Conservation (phyloP, 2,329 filamentous ascomycete species). For the Sarocladium oryzae region DNA sequence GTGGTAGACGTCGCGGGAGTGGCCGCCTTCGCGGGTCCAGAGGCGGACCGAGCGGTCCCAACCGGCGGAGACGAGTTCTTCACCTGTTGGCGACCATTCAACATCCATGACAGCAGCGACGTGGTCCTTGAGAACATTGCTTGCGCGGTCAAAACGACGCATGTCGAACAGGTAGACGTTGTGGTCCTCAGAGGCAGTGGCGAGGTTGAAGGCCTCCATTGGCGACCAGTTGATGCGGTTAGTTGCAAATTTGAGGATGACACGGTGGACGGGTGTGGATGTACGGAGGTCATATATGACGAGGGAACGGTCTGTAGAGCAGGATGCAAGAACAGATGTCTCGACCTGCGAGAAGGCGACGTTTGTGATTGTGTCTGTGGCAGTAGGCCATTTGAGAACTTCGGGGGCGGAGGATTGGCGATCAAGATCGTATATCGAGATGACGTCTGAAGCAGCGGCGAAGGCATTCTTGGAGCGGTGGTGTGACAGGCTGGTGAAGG, state of each 20-base stretch:
- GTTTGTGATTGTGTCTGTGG: constrained; percentile 82
- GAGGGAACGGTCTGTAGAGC: constrained; percentile 77
- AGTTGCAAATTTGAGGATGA: constrained; percentile 72
- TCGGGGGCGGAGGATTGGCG: constrained; percentile 75
- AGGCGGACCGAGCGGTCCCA: constrained; percentile 81
- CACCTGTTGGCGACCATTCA: constrained; percentile 88
- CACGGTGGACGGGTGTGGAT: constrained; percentile 72
- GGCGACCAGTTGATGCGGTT: constrained; percentile 91
- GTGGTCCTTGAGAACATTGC: constrained; percentile 87
- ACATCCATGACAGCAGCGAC: constrained; percentile 93
- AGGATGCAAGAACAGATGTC: constrained; percentile 81
- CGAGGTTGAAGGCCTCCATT: constrained; percentile 94
- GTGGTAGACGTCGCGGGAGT: constrained; percentile 90
- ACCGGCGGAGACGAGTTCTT: constrained; percentile 84
- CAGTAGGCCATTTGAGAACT: constrained; percentile 79
- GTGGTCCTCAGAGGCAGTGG: constrained; percentile 89
- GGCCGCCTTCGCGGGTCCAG: constrained; percentile 73
- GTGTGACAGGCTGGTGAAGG: constrained; percentile 78
- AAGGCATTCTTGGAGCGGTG: constrained; percentile 76
- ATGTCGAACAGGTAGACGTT: constrained; percentile 87
- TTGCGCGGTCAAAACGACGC: constrained; percentile 77
- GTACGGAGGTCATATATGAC: constrained; percentile 91
- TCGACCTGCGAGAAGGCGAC: constrained; percentile 91
- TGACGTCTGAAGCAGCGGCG: constrained; percentile 59
- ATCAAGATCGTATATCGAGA: constrained; percentile 84